phyloP scores from a whole-genome alignment of 73 alveolate genomes.

The Breviolum minutum region DNA sequence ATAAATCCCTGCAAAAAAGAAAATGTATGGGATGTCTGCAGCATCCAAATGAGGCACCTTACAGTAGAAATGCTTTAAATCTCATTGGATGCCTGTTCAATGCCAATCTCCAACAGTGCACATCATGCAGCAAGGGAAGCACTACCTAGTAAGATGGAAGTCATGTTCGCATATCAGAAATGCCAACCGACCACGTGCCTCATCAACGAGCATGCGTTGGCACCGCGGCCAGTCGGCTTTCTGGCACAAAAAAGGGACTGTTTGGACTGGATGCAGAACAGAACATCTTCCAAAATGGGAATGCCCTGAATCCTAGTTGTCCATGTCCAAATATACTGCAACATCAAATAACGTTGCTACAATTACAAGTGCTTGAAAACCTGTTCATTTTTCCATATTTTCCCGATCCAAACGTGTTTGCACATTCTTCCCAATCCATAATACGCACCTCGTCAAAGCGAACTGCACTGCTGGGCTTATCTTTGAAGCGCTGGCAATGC shows the following conservation, averaged over 20 bases:
- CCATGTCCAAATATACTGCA: no score
- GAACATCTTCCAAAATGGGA: not conserved
- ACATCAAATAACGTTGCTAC: no score
- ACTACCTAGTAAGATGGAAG: not conserved
- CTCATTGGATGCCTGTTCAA: no score
- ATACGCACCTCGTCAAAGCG: constrained; percentile 66
- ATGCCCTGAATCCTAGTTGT: no score
- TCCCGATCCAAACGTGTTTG: not conserved
- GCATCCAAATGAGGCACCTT: not conserved
- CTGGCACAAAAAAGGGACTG: not conserved
- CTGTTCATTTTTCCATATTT: not conserved
- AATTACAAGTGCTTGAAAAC: no score
- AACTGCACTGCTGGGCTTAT: constrained; percentile 62
- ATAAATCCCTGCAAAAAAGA: constrained; percentile 19
- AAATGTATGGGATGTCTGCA: not conserved
- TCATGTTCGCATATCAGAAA: not conserved
- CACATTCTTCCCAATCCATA: not conserved
- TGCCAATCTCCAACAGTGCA: no score
- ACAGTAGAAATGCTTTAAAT: no score
- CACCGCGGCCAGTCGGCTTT: constrained; percentile 83
- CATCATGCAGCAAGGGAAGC: no score
- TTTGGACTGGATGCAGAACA: not conserved
- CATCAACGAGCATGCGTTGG: constrained; percentile 76
- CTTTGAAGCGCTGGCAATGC: constrained; percentile 80
- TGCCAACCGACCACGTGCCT: not conserved